Evolutionary conservation across 2,329 filamentous ascomycete species (phyloP), one percentile per base, ranked within the genome.

Genomic region (Cyclaneusma minus): DNA sequence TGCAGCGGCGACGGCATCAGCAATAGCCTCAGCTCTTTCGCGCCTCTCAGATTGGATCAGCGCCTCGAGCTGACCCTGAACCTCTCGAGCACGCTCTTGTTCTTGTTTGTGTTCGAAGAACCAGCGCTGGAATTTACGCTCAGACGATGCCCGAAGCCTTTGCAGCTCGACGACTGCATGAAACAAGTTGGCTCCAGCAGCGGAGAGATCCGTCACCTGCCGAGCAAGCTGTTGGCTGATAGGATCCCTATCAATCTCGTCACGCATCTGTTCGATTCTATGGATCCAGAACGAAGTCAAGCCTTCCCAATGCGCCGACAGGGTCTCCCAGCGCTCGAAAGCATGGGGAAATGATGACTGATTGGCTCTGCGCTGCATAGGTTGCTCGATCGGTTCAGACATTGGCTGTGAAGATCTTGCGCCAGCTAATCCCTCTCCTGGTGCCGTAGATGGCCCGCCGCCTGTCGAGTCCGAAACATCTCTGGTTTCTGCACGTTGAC

Each of bases 251-350:
- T 78, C 74, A 20, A 93, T 68, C 37, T 93, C 84, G 28, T 84
- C 75, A 15, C 80, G 78, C 46, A 93, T 93, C 47, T 89, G 74
- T 52, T 98, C 82, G 6, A 98, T 61, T 39, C 84, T 75, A 24
- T 83, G 78, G 37, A 98, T 89, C 87, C 89, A 98, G 54, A 93
- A 95, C 32, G 83, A 87, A 0, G 89, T 95, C 32, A 98, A 63
- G 4, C 89, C 89, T 50, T 98, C 89, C 89, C 89, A 98, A 42
- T 95, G 87, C 5, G 89, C 91, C 0, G 89, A 98, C 3, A 98
- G 56, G 0, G 82, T 87, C 49, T 98, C 89, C 89, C 89, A 98
- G 33, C 89, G 69, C 51, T 98, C 87, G 44, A 98, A 98, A 0
- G 89, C 89, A 52, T 95, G 89, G 1, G 89, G 89, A 38, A 98